Base-by-base conservation (phyloP, 192 early-diverging fungal genomes). In the Diversispora eburnea region DNA sequence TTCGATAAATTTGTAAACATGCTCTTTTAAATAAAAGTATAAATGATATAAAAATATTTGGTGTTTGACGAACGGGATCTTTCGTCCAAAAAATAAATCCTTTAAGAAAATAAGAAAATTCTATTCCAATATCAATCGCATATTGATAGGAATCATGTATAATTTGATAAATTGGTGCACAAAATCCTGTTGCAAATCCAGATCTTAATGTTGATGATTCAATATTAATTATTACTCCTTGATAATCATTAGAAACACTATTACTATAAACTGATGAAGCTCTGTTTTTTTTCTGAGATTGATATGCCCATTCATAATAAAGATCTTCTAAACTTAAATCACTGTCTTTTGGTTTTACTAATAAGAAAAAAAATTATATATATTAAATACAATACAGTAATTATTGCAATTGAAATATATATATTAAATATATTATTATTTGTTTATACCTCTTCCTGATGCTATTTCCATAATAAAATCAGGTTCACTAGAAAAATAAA, bases 401-500 rank as follows among this genome's bases (percentile, higher is more conserved):
- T 33, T 33, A 33, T 33, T 33, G 25, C n/a, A n/a, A n/a, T n/a
- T n/a, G n/a, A n/a, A n/a, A n/a, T n/a, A n/a, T n/a, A n/a, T n/a
- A n/a, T n/a, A n/a, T n/a, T 1, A 59, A 10, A 8, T 4, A 25
- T 8, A 12, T 25, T 25, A 25, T 12, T 10, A 33, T 20, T 19
- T 33, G 9, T 0, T 22, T 58, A 22, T 58, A 22, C 33, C 77
- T 22, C 80, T 79, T 58, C 86, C 86, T 20, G 88, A 82, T 2
- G 82, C 81, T n/a, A 90, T 83, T 70, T 90, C 88, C 88, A 90
- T 90, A 70, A 83, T 89, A 52, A 86, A 90, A 64, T 90, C 88
- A 8, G 85, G 25, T 33, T 33, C 25, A 33, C 79, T 0, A 84
- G 84, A 81, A 20, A 74, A 49, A 48, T 58, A 8, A 45, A 19